Percentiles rank a stretch among this genome's conserved stretches.
phyloP scores from a whole-genome alignment of 2,329 filamentous ascomycete genomes.

The Chaetomiaceae sp. region DNA sequence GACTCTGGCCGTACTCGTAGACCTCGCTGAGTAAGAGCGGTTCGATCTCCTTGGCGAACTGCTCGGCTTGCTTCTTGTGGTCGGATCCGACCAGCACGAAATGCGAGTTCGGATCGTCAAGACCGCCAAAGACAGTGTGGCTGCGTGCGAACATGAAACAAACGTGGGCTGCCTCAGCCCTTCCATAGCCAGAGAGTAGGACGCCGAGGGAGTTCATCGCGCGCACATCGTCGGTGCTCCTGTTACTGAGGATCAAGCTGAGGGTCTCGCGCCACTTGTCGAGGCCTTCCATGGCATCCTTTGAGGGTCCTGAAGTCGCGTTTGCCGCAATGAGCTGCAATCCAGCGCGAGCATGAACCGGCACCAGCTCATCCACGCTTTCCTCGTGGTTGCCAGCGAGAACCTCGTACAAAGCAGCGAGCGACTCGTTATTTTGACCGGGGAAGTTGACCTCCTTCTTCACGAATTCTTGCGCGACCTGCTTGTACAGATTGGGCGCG shows the following conservation, averaged over 20 bases:
- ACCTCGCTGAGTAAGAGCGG: constrained; percentile 91
- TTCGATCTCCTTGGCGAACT: constrained; percentile 74
- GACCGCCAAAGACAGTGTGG: constrained; percentile 66
- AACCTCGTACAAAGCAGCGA: constrained; percentile 88
- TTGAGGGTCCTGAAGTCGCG: constrained; percentile 52
- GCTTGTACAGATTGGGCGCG: constrained; percentile 80
- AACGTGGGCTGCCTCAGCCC: constrained; percentile 85
- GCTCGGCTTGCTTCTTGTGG: constrained; percentile 62
- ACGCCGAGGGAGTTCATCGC: constrained; percentile 76
- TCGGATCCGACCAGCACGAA: constrained; percentile 84
- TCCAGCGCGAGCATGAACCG: constrained; percentile 83
- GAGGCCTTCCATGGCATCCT: constrained; percentile 74
- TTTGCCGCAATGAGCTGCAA: constrained; percentile 84
- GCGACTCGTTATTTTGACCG: constrained; percentile 73
- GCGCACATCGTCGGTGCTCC: constrained; percentile 69
- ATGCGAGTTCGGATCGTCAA: constrained; percentile 71
- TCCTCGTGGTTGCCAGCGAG: constrained; percentile 92
- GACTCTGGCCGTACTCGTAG: constrained; percentile 81
- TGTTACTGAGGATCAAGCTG: constrained; percentile 78
- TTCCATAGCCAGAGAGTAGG: constrained; percentile 75
- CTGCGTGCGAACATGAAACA: constrained; percentile 83
- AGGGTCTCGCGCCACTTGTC: constrained; percentile 94
- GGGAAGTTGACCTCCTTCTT: constrained; percentile 85
- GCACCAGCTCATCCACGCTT: constrained; percentile 91
- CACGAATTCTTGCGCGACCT: constrained; percentile 92